A percentile compares a stretch with the other conserved stretches of the same genome.
These are phyloP conservation scores for Trametes coccinea DNA, from an alignment of 768 basidiomycete genomes.

Conservation along the genomic window DNA sequence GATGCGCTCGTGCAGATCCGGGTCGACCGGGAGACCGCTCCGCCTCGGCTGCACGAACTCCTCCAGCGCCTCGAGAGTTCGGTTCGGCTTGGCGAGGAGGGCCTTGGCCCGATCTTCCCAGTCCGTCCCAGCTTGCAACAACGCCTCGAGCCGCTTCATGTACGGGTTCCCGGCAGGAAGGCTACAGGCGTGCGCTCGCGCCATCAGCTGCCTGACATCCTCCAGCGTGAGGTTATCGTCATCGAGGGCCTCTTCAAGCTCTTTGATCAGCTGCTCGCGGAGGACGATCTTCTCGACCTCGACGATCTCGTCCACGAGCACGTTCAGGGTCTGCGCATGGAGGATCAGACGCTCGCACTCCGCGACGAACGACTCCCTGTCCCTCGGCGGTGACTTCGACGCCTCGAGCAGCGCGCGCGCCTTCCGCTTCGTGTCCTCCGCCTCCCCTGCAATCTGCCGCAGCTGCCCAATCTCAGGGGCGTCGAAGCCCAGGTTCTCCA, in stretches of 20 bases:
- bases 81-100: conserved; percentile 66
- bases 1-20: conserved; percentile 63
- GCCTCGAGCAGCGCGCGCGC: conserved; percentile 54
- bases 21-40: conserved; percentile 67
- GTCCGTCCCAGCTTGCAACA: conserved; percentile 63
- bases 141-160: conserved; percentile 62
- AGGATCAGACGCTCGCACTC: conserved; percentile 73
- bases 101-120: conserved; percentile 77
- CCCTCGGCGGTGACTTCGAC: conserved; percentile 41
- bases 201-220: conserved; percentile 72
- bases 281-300: conserved; percentile 81
- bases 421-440: conserved; percentile 62
- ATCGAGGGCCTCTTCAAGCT: conserved; percentile 75
- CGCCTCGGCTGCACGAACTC: conserved; percentile 65
- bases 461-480: conserved; percentile 69
- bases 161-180: conserved; percentile 65
- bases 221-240: conserved; percentile 62
- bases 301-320: conserved; percentile 77
- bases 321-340: conserved; percentile 74
- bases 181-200: conserved; percentile 67
- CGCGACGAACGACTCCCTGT: conserved; percentile 58
- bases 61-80: conserved; percentile 77
- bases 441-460: conserved; percentile 53
- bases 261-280: conserved; percentile 72
- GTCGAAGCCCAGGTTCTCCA: conserved; percentile 82